Conservation (phyloP, 768 basidiomycete species). For the Epithele typhae region DNA sequence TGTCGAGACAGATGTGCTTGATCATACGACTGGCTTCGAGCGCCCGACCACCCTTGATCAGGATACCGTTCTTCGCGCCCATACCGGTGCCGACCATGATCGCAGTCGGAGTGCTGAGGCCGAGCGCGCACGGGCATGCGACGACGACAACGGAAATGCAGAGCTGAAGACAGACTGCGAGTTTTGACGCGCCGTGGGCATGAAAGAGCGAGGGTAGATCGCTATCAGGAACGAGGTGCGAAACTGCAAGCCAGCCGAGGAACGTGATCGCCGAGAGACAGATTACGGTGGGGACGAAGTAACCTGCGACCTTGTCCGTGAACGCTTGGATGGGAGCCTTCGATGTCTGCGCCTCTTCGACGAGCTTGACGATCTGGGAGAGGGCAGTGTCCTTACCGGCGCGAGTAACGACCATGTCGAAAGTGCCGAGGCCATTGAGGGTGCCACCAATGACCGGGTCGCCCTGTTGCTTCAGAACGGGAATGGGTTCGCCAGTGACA, state of each 20-base stretch:
- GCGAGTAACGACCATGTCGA: slow-evolving; percentile 93
- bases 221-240: slow-evolving; percentile 49
- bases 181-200: slow-evolving; percentile 73
- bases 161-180: slow-evolving; percentile 91
- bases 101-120: slow-evolving; percentile 93
- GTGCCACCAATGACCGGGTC: slow-evolving; percentile 94
- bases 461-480: slow-evolving; percentile 78
- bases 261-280: slow-evolving; percentile 80
- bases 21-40: slow-evolving; percentile 87
- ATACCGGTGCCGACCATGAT: slow-evolving; percentile 99
- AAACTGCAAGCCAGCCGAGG: slow-evolving; percentile 74
- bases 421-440: slow-evolving; percentile 94
- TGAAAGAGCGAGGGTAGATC: slow-evolving; percentile 82
- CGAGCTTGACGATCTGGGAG: slow-evolving; percentile 92
- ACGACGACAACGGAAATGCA: slow-evolving; percentile 98
- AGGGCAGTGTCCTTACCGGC: slow-evolving; percentile 96
- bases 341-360: slow-evolving; percentile 96
- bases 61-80: slow-evolving; percentile 93
- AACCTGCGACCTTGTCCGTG: slow-evolving; percentile 90
- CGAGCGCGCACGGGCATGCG: slow-evolving; percentile 96
- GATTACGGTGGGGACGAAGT: slow-evolving; percentile 92
- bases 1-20: slow-evolving; percentile 84
- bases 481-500: slow-evolving; percentile 91
- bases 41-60: slow-evolving; percentile 96
- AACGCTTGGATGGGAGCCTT: slow-evolving; percentile 99